Evolutionary conservation across 495 filamentous ascomycete species (phyloP), one percentile per base, ranked within the genome.

Genomic region (Bathelium albidoporum): DNA sequence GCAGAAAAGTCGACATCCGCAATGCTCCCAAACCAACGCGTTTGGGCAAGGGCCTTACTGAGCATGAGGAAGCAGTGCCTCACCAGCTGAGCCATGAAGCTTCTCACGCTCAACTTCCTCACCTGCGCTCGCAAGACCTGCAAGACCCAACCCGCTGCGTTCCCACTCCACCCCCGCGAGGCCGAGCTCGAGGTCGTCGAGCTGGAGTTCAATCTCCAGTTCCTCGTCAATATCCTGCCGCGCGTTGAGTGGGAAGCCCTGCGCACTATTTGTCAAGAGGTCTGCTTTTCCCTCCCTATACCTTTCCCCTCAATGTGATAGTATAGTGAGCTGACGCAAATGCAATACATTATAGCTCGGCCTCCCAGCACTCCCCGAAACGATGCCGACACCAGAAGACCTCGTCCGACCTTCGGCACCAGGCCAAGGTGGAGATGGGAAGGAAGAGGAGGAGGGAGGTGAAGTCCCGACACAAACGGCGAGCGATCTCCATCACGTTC

Each of bases 61-160:
- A 14, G 14, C 34, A 14, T 14, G 43, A 49, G 3, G 18, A 49
- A 49, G 3, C 43, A 49, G 43, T 3, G 9, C 3, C 49, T 55
- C 22, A 16, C 29, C 26, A 10, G 16, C 49, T 9, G 9, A 29
- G 44, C 58, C 11, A 97, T 99, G 94, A 99, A 97, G 75, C 78
- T 99, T 64, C 83, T 99, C 53, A 97, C 92, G 58, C 87, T 93
- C 68, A 97, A 97, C 76, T 99, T 97, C 75, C 81, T 99, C 69
- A 92, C 90, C 64, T 99, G 94, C 81, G 92, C 94, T 24, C 87
- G 95, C 69, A 96, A 95, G 76, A 75, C 88, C 39, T 99, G 94
- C 86, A 96, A 96, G 75, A 78, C 85, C 61, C 83, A 83, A 10
- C 74, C 85, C 11, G 74, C 79, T 36, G 87, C 91, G 11, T 97